Evolutionary conservation across 352 stramenopile genomes (phyloP).

Genomic region (Phytophthora idaei): DNA sequence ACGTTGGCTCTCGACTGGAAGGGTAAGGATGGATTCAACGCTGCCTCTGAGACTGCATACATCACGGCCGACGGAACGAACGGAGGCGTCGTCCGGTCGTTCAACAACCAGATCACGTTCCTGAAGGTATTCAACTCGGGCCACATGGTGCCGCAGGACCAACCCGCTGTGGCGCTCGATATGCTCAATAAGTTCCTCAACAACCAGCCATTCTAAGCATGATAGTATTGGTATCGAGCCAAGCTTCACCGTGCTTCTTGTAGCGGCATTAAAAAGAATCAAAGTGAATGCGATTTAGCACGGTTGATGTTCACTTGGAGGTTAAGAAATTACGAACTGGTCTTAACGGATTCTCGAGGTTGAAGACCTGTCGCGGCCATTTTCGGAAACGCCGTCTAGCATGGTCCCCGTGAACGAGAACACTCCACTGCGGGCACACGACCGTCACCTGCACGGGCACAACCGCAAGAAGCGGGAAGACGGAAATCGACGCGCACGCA

Average conservation of each 20-base stretch:
- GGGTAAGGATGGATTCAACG: constrained; percentile 88
- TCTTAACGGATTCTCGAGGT: constrained; percentile 23
- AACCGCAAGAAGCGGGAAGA: constrained; percentile 17
- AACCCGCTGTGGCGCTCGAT: constrained; percentile 51
- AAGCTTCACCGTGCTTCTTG: not conserved
- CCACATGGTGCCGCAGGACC: constrained; percentile 69
- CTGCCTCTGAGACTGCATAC: constrained; percentile 33
- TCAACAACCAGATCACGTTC: constrained; percentile 60
- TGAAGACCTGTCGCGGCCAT: constrained; percentile 18
- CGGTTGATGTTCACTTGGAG: not conserved
- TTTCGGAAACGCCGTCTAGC: constrained; percentile 46
- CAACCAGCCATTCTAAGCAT: constrained; percentile 36
- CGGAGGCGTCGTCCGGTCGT: constrained; percentile 42
- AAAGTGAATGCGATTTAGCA: not conserved
- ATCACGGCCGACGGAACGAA: constrained; percentile 21
- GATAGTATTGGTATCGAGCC: not conserved
- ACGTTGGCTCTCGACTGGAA: constrained; percentile 92
- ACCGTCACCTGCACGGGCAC: constrained; percentile 24
- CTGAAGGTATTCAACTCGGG: constrained; percentile 65
- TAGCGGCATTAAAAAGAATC: not conserved
- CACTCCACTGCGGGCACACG: constrained; percentile 25
- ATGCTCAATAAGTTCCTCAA: constrained; percentile 80
- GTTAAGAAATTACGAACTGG: constrained; percentile 19
- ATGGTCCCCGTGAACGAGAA: constrained; percentile 20
- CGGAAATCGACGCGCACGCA: constrained; percentile 7